phyloP scores from a whole-genome alignment of 2,329 filamentous ascomycete genomes.

The Neurospora sp. region DNA sequence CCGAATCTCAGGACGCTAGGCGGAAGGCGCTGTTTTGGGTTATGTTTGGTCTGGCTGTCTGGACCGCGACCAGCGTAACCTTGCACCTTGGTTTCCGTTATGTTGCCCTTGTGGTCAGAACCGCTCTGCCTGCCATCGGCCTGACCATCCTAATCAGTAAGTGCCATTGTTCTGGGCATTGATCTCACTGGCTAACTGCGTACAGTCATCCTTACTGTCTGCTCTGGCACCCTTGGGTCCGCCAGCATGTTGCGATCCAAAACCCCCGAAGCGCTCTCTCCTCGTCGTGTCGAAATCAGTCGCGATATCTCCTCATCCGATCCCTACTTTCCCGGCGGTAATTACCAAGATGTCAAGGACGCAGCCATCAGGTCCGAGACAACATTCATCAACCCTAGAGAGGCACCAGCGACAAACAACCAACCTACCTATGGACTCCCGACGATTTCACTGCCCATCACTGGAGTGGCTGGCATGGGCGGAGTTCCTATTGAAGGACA shows the following conservation, averaged over 20 bases:
- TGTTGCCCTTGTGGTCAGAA: constrained; percentile 34
- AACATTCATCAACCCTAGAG: constrained; percentile 25
- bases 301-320: constrained; percentile 32
- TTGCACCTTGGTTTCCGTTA: constrained; percentile 38
- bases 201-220: constrained; percentile 30
- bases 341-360: constrained; percentile 39
- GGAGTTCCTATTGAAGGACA: constrained; percentile 30
- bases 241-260: constrained; percentile 21
- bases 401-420: constrained; percentile 19
- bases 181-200: constrained; percentile 11
- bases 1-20: constrained; percentile 19
- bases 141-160: constrained; percentile 39
- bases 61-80: constrained; percentile 42
- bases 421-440: constrained; percentile 23
- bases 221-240: constrained; percentile 25
- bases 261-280: constrained; percentile 30
- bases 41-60: constrained; percentile 36
- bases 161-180: constrained; percentile 11
- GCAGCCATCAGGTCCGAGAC: constrained; percentile 27
- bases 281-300: constrained; percentile 25
- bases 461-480: constrained; percentile 26
- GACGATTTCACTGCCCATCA: constrained; percentile 27
- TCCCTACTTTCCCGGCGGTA: constrained; percentile 34
- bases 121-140: constrained; percentile 40
- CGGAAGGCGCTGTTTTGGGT: constrained; percentile 33